Base-by-base conservation (phyloP, 306 rosid genomes). In the Vigna mungo region DNA sequence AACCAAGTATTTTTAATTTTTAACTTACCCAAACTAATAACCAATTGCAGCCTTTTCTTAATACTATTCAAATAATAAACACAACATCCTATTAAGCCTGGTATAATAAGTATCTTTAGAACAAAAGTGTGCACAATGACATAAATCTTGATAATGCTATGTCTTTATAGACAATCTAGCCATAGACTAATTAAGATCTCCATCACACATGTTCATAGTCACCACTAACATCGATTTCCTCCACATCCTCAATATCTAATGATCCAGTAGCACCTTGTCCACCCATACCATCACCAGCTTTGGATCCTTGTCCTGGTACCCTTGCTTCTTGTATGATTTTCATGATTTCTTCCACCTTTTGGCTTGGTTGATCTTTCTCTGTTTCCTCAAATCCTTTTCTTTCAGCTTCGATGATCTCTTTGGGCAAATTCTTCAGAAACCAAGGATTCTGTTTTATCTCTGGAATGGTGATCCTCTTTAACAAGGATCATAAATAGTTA, bases 371-470 rank as follows among this genome's bases (percentile, higher is more conserved):
- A 73, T 85, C 88, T 41, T 60, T 81, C 47, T 76, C 79, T 78
- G 82, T 80, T 63, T 78, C 82, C 64, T 76, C 80, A 4, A 15
- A 79, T 74, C 86, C 88, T 60, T 88, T 86, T 64, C 44, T 90
- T 81, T 94, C 98, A 20, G 87, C 89, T 83, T 92, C 97, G 17
- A 83, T 75, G 6, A 89, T 89, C 85, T 96, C 98, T 65, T 71
- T 88, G 5, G 99, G 88, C 86, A 96, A 51, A 80, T 85, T 96
- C 87, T 89, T 96, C 86, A 87, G 81, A 83, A 96, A 92, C 99
- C 98, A 96, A 52, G 96, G 96, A 32, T 91, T 88, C 71, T 89
- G 85, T 39, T 89, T 91, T 81, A 96, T 89, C 89, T 92, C 98
- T 11, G 93, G 93, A 69, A 96, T 78, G 17, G 87, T 85, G 80